Evolutionary conservation across 176 grass and related monocot genomes (phyloP).

Genomic region (Cymbopogon citratus): DNA sequence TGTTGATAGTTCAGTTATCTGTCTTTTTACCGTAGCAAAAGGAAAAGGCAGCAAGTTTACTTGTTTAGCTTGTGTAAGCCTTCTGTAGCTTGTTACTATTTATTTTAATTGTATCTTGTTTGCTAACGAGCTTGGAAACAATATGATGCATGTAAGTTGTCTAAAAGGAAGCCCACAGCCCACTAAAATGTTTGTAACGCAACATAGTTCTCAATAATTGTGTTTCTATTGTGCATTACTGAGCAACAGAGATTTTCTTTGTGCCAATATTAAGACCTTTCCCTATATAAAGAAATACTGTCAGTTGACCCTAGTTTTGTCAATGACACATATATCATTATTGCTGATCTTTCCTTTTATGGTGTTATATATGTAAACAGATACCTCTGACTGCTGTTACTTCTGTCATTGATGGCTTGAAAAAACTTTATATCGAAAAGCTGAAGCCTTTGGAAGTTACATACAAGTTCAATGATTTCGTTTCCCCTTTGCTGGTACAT

Average conservation of each 20-base stretch:
- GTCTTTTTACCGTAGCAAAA: not conserved
- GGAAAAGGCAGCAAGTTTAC: not conserved
- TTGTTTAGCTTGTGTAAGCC: not conserved
- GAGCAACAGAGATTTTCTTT: conserved; percentile 30
- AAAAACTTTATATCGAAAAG: conserved; percentile 87
- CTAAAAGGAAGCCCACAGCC: not conserved
- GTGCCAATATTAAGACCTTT: not conserved
- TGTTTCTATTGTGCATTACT: not conserved
- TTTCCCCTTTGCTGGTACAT: conserved; percentile 76
- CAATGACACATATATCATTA: not conserved
- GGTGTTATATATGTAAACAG: conserved; percentile 44
- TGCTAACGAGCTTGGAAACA: not conserved
- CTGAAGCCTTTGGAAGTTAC: conserved; percentile 97
- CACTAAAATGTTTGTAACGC: not conserved
- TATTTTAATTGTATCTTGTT: not conserved
- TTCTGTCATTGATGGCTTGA: conserved; percentile 93
- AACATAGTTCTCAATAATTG: not conserved
- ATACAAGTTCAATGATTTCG: conserved; percentile 96
- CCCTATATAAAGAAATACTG: not conserved
- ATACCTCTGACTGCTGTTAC: conserved; percentile 89
- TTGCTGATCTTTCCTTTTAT: conserved; percentile 24
- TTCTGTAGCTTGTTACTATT: not conserved
- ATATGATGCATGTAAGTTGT: too few species aligned
- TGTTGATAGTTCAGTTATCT: not conserved
- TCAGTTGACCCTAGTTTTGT: conserved; percentile 3